These are phyloP conservation scores for Corylus heterophylla DNA, from an alignment of 306 rosid genomes.

Conservation along the genomic window DNA sequence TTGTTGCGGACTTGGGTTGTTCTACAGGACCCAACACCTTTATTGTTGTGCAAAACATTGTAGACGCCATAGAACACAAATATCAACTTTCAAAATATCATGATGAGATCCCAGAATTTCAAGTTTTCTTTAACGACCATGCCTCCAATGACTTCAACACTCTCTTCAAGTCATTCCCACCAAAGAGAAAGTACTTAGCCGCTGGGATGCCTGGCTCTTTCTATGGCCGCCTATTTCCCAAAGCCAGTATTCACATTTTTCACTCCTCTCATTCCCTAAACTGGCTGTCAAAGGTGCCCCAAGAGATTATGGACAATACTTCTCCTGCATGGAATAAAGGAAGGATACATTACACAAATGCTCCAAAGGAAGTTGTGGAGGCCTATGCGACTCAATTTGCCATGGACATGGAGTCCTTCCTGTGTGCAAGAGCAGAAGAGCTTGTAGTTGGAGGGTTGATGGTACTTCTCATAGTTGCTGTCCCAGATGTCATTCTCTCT, in stretches of 20 bases:
- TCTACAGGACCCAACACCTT: slow-evolving; percentile 37
- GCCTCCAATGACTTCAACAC: slow-evolving; percentile 39
- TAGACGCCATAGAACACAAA: slow-evolving; percentile 23
- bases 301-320: slow-evolving; percentile 17
- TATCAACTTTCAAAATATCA: not conserved
- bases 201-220: slow-evolving; percentile 40
- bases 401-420: slow-evolving; percentile 28
- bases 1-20: slow-evolving; percentile 38
- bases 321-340: slow-evolving; percentile 42
- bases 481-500: not conserved
- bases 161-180: slow-evolving; percentile 35
- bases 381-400: slow-evolving; percentile 30
- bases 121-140: slow-evolving; percentile 32
- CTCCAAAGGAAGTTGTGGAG: slow-evolving; percentile 30
- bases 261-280: slow-evolving; percentile 29
- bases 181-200: slow-evolving; percentile 16
- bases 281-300: slow-evolving; percentile 30
- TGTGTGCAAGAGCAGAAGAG: slow-evolving; percentile 34
- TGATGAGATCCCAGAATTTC: slow-evolving; percentile 5
- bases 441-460: slow-evolving; percentile 33
- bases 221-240: slow-evolving; percentile 33
- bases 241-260: slow-evolving; percentile 15
- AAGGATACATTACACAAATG: slow-evolving; percentile 23
- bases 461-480: slow-evolving; percentile 26
- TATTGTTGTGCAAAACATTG: slow-evolving; percentile 14